Percentiles rank a stretch among this genome's conserved stretches.
These are phyloP conservation scores for Parasitella parasitica DNA, from an alignment of 371 early-diverging fungal species.

Conservation along the genomic window DNA sequence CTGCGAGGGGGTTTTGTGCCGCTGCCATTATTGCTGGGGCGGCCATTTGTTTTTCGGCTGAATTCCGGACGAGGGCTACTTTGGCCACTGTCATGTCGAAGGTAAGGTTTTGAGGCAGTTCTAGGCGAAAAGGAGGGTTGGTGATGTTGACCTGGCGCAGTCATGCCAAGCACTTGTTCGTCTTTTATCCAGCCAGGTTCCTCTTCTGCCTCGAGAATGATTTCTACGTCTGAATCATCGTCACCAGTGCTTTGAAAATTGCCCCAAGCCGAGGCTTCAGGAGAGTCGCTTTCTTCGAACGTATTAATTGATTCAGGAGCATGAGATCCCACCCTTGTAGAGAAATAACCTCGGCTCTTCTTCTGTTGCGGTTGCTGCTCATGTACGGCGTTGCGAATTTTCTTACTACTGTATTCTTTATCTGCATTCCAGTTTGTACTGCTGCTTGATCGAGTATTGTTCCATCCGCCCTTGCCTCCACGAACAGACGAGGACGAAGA, in stretches of 20 bases:
- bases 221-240: constrained; percentile 43
- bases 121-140: neutral
- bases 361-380: neutral
- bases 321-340: constrained; percentile 15
- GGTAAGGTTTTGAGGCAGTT: neutral
- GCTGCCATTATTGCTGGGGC: neutral
- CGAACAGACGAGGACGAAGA: neutral
- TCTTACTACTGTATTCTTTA: neutral
- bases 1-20: neutral
- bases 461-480: neutral
- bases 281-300: neutral
- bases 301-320: neutral
- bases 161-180: constrained; percentile 29
- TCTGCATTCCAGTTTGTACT: constrained; percentile 1
- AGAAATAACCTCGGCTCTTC: constrained; percentile 30
- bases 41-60: neutral
- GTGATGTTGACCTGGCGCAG: constrained; percentile 10
- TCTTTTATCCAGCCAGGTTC: constrained; percentile 10
- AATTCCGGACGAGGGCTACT: constrained; percentile 4
- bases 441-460: neutral
- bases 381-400: neutral
- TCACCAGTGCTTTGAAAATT: constrained; percentile 9
- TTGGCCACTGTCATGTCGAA: neutral
- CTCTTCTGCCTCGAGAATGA: constrained; percentile 37
- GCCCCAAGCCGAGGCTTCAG: constrained; percentile 1